These are phyloP conservation scores for Salix arbutifolia DNA, from an alignment of 345 rosid species.

Conservation along the genomic window DNA sequence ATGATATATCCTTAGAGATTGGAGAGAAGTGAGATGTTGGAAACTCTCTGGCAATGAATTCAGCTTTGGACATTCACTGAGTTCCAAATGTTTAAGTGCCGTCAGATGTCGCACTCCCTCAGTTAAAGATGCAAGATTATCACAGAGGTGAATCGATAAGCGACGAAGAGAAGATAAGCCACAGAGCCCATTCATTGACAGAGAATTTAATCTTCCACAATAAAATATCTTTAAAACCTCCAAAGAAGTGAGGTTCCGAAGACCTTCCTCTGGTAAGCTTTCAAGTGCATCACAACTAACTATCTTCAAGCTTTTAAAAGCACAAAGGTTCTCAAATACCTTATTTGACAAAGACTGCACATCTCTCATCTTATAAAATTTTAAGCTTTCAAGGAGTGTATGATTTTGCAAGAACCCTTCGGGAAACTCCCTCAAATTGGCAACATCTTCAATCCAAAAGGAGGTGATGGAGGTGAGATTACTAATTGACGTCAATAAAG, in stretches of 20 bases:
- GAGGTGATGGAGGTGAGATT: background rate
- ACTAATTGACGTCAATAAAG: background rate
- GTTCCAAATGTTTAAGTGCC: fast-evolving
- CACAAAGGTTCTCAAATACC: background rate
- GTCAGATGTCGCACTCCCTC: background rate
- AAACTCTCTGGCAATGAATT: background rate
- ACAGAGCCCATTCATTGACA: background rate
- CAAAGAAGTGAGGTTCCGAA: background rate
- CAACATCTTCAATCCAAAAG: fast-evolving
- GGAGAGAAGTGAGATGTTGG: background rate
- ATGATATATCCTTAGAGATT: fast-evolving
- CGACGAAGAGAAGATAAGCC: background rate
- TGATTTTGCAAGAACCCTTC: too few relatives aligned
- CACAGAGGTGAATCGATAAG: fast-evolving
- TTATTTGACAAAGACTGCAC: too few relatives aligned
- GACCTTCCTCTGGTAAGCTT: slow-evolving; percentile 10
- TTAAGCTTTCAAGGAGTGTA: too few relatives aligned
- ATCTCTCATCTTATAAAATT: fast-evolving
- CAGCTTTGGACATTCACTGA: background rate
- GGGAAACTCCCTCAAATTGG: too few relatives aligned
- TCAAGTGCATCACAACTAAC: fast-evolving
- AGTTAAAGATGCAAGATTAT: background rate
- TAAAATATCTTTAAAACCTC: fast-evolving
- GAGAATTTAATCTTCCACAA: background rate
- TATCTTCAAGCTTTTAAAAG: background rate